Base-by-base conservation (phyloP, 108 stramenopile genomes). In the Cyclotella baltica region DNA sequence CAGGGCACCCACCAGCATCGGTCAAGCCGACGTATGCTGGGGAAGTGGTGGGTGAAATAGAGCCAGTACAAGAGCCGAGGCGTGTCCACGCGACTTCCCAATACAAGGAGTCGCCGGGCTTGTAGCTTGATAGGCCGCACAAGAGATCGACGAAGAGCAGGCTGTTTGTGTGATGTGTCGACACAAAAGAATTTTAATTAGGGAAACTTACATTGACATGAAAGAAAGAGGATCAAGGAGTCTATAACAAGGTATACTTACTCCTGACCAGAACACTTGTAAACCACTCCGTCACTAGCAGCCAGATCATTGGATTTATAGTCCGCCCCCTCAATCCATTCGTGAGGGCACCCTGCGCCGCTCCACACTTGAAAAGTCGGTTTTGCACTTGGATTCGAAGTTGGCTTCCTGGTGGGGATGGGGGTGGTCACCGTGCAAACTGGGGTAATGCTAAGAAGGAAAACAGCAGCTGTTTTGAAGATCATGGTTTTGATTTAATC, bases 41-140 rank as follows among this genome's bases (percentile, higher is more conserved):
- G 19, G 51, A 20, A 11, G 51, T n/a, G 15, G 51, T 20, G n/a
- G 51, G 20, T 4, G 4, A 19, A 52, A 52, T 20, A 16, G 51
- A 4, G 4, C 51, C 51, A n/a, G 51, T 20, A 22, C 51, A 52
- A n/a, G 51, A 52, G 15, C 51, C 51, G n/a, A 52, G 19, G 51
- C 51, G 51, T 19, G 51, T 52, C 51, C 51, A 52, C 4, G 51
- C 51, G 20, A 52, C 20, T 16, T 52, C 51, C 51, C 51, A 52
- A 22, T 52, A 20, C n/a, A 52, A 22, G 4, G 51, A 52, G n/a
- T 52, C 51, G 51, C 51, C 51, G 15, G 51, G 51, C 51, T 52
- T 52, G 20, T 52, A 52, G n/a, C 51, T 22, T 4, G n/a, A 4
- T 4, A 20, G 4, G n/a, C 51, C 51, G 51, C 51, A 52, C n/a